Conservation (phyloP, 345 rosid genomes). For the Balakata baccata region DNA sequence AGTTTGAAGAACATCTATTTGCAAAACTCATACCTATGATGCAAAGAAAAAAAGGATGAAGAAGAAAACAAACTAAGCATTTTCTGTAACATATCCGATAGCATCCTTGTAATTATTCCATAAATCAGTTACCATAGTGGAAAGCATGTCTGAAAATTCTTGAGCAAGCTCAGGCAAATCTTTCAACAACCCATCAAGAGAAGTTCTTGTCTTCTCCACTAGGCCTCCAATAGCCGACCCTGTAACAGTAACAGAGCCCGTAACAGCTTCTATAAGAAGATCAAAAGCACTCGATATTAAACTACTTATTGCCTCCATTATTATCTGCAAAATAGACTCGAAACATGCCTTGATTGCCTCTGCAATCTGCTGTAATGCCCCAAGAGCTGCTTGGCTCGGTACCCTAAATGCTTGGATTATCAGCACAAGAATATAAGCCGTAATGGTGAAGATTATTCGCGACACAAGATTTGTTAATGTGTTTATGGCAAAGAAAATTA, state of each 20-base stretch:
- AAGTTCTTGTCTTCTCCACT: constrained; percentile 29
- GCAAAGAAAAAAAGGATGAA: not conserved
- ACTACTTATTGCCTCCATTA: constrained; percentile 21
- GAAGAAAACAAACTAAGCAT: constrained; percentile 14
- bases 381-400: constrained; percentile 33
- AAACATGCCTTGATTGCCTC: constrained; percentile 28
- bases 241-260: constrained; percentile 20
- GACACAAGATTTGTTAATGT: constrained; percentile 22
- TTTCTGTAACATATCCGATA: constrained; percentile 32
- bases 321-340: constrained; percentile 19
- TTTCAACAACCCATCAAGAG: constrained; percentile 32
- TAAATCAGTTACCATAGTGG: constrained; percentile 25
- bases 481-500: constrained; percentile 26
- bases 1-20: not conserved
- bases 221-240: constrained; percentile 24
- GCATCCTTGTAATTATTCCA: constrained; percentile 39
- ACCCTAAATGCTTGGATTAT: constrained; percentile 34
- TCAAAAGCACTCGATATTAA: constrained; percentile 32
- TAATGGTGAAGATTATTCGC: constrained; percentile 21
- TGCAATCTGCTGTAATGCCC: constrained; percentile 27
- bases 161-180: constrained; percentile 32
- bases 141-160: constrained; percentile 34
- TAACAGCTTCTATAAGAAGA: constrained; percentile 18
- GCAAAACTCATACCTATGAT: not conserved
- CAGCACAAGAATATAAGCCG: constrained; percentile 27